Evolutionary conservation across 2,329 filamentous ascomycete species (phyloP), one percentile per base, ranked within the genome.

Genomic region (Diaporthe australafricana): DNA sequence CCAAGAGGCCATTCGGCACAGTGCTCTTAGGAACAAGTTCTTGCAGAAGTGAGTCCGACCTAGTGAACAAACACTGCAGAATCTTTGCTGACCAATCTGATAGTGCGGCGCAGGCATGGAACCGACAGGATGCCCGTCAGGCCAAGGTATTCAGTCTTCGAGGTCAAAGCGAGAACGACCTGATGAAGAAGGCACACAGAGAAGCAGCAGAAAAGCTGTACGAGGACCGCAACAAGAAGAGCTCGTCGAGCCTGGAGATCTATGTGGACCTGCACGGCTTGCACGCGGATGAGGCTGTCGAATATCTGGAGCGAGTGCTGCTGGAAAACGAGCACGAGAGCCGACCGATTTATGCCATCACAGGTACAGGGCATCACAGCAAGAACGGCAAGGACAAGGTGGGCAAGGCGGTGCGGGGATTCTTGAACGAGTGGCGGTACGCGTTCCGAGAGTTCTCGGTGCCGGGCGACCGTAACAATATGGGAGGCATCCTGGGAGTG

Each of bases 381-480:
- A 98, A 98, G 86, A 98, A 98, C 79, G 96, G 96, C 78, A 98
- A 98, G 82, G 96, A 99, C 83, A 99, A 99, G 84, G 94, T 99
- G 45, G 96, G 96, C 79, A 98, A 97, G 83, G 95, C 95, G 1
- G 92, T 98, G 74, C 92, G 96, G 69, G 91, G 89, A 76, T 98
- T 97, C 84, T 85, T 99, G 70, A 97, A 96, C 79, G 96, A 98
- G 80, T 98, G 95, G 95, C 91, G 94, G 74, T 99, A 98, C 80
- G 93, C 94, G 0, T 99, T 96, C 83, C 92, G 96, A 69, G 96
- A 99, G 83, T 99, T 99, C 82, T 96, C 93, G 47, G 95, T 98
- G 12, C 95, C 95, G 2, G 96, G 96, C n/a, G 96, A 98, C 81
- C 90, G 94, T 70, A 92, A 91, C 80, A 92, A 88, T 79, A 91